A percentile compares a stretch with the other conserved stretches of the same genome.
These are phyloP conservation scores for Stemphylium beticola DNA, from an alignment of 2,329 filamentous ascomycete genomes.

Conservation along the genomic window DNA sequence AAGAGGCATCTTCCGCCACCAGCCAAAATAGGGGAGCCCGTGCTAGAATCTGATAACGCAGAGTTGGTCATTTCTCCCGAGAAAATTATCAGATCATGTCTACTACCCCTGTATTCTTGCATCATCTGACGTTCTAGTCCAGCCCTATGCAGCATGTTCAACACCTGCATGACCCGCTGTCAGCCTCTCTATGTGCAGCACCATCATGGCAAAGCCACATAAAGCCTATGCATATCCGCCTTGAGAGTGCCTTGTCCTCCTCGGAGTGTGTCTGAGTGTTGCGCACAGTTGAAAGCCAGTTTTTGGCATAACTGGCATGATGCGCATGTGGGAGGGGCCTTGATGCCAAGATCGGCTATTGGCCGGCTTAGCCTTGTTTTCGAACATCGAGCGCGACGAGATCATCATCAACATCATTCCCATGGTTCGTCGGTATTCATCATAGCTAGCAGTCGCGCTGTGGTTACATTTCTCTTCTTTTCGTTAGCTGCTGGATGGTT, in stretches of 20 bases:
- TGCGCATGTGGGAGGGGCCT: background rate
- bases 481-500: background rate
- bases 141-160: background rate
- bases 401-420: slow-evolving; percentile 12
- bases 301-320: background rate
- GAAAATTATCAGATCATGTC: slow-evolving; percentile 7
- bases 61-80: background rate
- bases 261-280: background rate
- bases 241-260: background rate
- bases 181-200: background rate
- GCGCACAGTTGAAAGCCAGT: background rate
- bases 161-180: background rate
- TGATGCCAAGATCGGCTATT: background rate
- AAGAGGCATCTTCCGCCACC: background rate
- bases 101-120: background rate
- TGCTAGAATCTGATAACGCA: slow-evolving; percentile 3
- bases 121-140: slow-evolving; percentile 6
- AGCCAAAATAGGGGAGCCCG: slow-evolving; percentile 7
- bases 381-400: background rate
- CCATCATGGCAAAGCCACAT: no score
- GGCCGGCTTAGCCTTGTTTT: background rate
- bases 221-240: no score
- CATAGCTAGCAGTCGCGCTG: slow-evolving; percentile 1
- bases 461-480: background rate
- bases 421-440: slow-evolving; percentile 17